These are phyloP conservation scores for Echeveria elegans DNA, from an alignment of 164 flowering plant species.

Conservation along the genomic window DNA sequence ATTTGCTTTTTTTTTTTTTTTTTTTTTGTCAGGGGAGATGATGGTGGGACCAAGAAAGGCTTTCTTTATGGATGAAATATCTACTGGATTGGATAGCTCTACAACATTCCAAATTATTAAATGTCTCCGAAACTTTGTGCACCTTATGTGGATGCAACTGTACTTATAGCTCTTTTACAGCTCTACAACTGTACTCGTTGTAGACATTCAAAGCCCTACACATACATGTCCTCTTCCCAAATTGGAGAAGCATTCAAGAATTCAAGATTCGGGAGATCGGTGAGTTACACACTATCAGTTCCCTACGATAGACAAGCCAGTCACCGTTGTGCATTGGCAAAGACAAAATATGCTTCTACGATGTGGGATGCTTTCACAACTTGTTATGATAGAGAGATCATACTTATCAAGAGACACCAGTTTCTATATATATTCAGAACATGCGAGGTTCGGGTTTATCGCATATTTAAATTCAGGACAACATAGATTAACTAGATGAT, in stretches of 20 bases:
- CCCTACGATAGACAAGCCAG: constrained; percentile 43
- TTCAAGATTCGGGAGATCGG: constrained; percentile 45
- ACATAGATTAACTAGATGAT: background rate
- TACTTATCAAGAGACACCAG: constrained; percentile 54
- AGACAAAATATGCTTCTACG: constrained; percentile 42
- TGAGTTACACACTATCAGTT: constrained; percentile 29
- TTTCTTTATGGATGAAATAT: constrained; percentile 95
- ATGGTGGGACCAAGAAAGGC: constrained; percentile 86
- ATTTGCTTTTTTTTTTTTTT: no score
- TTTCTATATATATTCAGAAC: constrained; percentile 80
- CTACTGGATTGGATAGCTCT: constrained; percentile 93
- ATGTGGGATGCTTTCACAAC: constrained; percentile 46
- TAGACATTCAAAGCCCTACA: constrained; percentile 72
- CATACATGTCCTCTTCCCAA: constrained; percentile 43
- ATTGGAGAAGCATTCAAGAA: constrained; percentile 57
- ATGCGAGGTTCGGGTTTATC: constrained; percentile 46
- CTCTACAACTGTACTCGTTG: constrained; percentile 87
- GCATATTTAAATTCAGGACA: background rate
- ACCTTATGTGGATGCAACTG: constrained; percentile 76
- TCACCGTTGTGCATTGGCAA: constrained; percentile 54
- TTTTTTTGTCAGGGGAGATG: constrained; percentile 71
- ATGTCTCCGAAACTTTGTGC: constrained; percentile 70
- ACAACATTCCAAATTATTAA: constrained; percentile 87
- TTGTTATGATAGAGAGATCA: constrained; percentile 53
- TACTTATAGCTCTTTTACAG: constrained; percentile 84